Evolutionary conservation across 495 filamentous ascomycete species (phyloP), one percentile per base, ranked within the genome.

Genomic region (Cryomyces antarcticus): DNA sequence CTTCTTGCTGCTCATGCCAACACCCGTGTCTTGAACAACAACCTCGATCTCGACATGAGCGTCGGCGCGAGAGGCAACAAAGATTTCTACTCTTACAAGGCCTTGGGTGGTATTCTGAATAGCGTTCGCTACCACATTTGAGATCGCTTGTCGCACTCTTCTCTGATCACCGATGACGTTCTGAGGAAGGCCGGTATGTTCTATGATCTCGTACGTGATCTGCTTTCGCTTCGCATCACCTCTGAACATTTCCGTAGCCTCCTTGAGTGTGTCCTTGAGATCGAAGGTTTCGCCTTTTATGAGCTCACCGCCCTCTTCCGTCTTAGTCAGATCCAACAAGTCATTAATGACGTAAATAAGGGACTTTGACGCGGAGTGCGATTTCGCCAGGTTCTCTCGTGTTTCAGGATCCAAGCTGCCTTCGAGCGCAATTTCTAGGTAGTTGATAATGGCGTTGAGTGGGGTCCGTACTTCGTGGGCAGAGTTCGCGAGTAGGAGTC

Each of bases 281-380:
- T 93, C 73, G 46, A 96, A 85, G 0, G 71, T 53, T 55, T 93
- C 85, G 38, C 88, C 79, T 51, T 84, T 86, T 56, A 87, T 72
- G 5, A 94, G 61, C 4, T 78, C 67, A 40, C 78, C 72, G 0
- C 87, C 88, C 54, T 82, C 78, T 55, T 94, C 88, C 0, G 78
- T 77, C 54, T 92, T 88, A 27, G 88, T 93, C 11, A 96, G 66
- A 56, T 96, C 88, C 2, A 96, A 69, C 0, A 96, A 68, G 55
- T 96, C 87, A 50, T 96, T 96, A 54, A 96, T 94, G 6, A 93
- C 85, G 58, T 89, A 93, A 11, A 96, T 88, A 9, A 94, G 63
- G 1, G 83, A 93, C 56, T 93, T 93, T 0, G 88, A 96, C n/a
- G 88, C 88, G 7, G 85, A 92, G 52, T 96, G 84, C 5, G 86